These are phyloP conservation scores for Mycena alexandri DNA, from an alignment of 768 basidiomycete species.

Conservation along the genomic window DNA sequence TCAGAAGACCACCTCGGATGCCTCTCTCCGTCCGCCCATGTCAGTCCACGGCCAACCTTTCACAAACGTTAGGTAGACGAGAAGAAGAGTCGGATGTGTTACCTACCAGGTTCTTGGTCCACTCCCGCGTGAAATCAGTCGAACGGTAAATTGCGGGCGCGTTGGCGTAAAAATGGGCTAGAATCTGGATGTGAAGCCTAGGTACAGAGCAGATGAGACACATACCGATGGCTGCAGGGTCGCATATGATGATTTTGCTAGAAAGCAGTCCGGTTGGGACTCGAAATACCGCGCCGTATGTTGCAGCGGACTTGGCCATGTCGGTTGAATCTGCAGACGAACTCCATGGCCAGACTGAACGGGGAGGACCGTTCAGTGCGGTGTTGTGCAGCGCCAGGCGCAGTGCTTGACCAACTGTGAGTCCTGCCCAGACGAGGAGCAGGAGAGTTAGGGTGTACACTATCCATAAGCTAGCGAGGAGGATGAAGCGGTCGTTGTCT, in stretches of 20 bases:
- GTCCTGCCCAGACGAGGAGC: slow-evolving; percentile 11
- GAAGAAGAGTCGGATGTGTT: neutral
- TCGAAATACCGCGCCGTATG: slow-evolving; percentile 30
- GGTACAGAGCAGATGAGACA: neutral
- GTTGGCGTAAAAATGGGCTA: slow-evolving; percentile 36
- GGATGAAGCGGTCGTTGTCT: slow-evolving; percentile 24
- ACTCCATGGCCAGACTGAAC: neutral
- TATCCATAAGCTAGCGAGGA: slow-evolving; percentile 35
- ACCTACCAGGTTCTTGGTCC: slow-evolving; percentile 22
- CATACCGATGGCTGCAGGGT: slow-evolving; percentile 31
- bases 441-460: slow-evolving; percentile 30
- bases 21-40: slow-evolving; percentile 25
- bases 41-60: slow-evolving; percentile 27
- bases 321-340: slow-evolving; percentile 8
- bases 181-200: neutral
- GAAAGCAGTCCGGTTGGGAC: slow-evolving; percentile 13
- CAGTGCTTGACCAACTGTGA: neutral
- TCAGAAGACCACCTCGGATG: slow-evolving; percentile 8
- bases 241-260: slow-evolving; percentile 26
- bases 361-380: slow-evolving; percentile 10
- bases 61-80: neutral
- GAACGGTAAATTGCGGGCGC: slow-evolving; percentile 28
- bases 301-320: neutral
- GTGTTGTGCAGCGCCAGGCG: slow-evolving; percentile 25
- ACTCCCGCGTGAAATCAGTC: neutral